Evolutionary conservation across 2,329 filamentous ascomycete species (phyloP).

Genomic region (Penicillium hesseltinei): DNA sequence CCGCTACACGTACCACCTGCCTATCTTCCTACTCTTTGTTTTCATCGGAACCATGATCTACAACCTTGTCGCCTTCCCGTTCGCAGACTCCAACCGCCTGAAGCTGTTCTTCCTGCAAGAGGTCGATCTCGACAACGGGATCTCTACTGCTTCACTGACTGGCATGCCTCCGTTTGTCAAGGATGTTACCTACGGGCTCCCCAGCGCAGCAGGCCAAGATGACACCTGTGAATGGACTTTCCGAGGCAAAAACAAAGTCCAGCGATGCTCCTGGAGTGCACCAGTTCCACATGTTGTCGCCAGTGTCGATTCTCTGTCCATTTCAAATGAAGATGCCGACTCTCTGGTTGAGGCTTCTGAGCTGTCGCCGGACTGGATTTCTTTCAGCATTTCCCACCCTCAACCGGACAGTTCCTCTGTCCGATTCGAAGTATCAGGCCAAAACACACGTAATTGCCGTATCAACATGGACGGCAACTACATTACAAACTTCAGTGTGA

Average conservation of each 20-base stretch:
- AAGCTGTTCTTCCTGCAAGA: constrained; percentile 86
- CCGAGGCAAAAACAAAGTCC: constrained; percentile 33
- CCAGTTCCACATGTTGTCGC: constrained; percentile 62
- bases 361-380: constrained; percentile 61
- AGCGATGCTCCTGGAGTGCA: constrained; percentile 68
- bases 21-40: constrained; percentile 70
- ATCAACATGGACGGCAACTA: constrained; percentile 66
- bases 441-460: constrained; percentile 76
- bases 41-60: constrained; percentile 77
- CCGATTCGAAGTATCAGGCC: constrained; percentile 64
- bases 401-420: constrained; percentile 48
- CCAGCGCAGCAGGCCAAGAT: constrained; percentile 64
- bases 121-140: constrained; percentile 71
- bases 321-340: background rate
- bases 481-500: constrained; percentile 63
- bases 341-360: constrained; percentile 23
- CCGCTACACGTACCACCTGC: constrained; percentile 78
- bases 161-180: constrained; percentile 68
- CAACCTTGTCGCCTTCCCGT: constrained; percentile 84
- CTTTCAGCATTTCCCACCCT: constrained; percentile 58
- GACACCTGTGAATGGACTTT: constrained; percentile 50
- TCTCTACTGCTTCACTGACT: constrained; percentile 66
- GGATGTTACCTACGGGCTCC: constrained; percentile 65
- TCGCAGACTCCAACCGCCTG: constrained; percentile 73
- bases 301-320: constrained; percentile 30